Evolutionary conservation across 2,329 filamentous ascomycete genomes (phyloP).

Genomic region (Pyrenophora tritici-repentis): DNA sequence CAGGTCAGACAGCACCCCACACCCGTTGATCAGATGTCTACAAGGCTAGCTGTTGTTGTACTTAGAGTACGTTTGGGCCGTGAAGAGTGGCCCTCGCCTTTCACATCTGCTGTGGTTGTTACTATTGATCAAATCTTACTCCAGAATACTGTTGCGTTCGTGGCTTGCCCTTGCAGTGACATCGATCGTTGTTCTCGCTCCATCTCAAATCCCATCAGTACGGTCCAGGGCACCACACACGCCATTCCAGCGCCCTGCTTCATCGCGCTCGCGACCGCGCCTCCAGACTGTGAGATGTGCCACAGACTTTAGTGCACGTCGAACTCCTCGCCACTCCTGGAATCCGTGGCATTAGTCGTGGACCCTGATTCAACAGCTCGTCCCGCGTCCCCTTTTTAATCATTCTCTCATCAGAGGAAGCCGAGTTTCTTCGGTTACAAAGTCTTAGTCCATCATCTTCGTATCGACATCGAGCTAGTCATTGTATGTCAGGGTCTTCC

Average conservation of each 20-base stretch:
- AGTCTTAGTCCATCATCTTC: conserved; percentile 23
- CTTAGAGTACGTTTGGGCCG: conserved; percentile 15
- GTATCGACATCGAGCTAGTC: not conserved
- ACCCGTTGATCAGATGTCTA: conserved; percentile 27
- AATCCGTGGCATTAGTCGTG: conserved; percentile 17
- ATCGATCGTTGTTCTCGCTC: conserved; percentile 29
- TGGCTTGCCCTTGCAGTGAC: conserved; percentile 37
- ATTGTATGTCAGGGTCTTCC: not conserved
- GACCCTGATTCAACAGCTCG: conserved; percentile 41
- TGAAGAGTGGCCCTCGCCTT: conserved; percentile 19
- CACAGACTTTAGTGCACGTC: conserved; percentile 35
- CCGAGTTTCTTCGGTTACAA: not conserved
- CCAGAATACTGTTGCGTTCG: conserved; percentile 14
- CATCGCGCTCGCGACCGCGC: conserved; percentile 42
- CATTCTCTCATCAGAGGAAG: no score
- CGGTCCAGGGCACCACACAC: conserved; percentile 28
- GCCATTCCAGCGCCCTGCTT: conserved; percentile 45
- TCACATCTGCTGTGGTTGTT: conserved; percentile 18
- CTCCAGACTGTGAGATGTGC: conserved; percentile 34
- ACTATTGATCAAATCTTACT: conserved; percentile 20
- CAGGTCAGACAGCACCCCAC: conserved; percentile 29
- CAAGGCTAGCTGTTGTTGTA: conserved; percentile 16
- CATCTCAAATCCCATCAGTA: conserved; percentile 28
- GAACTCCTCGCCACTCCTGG: conserved; percentile 33
- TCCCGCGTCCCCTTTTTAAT: not conserved